phyloP scores from a whole-genome alignment of 208 protist species.

The Leishmania aethiopica region DNA sequence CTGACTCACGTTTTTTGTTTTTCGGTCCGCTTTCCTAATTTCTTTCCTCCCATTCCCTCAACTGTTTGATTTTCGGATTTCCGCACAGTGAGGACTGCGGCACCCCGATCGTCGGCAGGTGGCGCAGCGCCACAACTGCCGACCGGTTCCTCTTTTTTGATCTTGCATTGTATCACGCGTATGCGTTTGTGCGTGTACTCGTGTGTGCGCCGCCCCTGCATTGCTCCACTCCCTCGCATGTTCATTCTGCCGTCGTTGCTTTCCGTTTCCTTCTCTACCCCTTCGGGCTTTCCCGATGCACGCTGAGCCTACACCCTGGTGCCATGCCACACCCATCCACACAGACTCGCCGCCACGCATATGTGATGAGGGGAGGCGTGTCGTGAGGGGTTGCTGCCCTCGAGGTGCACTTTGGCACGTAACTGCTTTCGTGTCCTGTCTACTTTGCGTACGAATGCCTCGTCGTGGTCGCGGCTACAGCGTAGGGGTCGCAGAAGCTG shows the following conservation, averaged over 20 bases:
- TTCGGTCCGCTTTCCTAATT: not conserved
- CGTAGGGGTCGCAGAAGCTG: not conserved
- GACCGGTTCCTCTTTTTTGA: not conserved
- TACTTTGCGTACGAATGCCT: not conserved
- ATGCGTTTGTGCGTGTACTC: not conserved
- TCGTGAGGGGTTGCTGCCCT: not conserved
- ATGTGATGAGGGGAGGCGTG: too few species aligned
- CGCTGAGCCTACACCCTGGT: not conserved
- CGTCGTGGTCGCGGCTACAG: too few species aligned
- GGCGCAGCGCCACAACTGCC: not conserved
- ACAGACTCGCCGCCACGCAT: not conserved
- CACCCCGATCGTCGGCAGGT: too few species aligned
- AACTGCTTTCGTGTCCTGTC: not conserved
- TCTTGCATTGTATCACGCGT: too few species aligned
- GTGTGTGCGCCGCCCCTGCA: not conserved
- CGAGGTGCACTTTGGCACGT: not conserved
- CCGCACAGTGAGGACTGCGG: not conserved
- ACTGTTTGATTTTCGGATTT: not conserved
- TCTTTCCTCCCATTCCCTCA: not conserved
- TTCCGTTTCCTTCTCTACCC: too few species aligned
- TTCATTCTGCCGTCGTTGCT: not conserved
- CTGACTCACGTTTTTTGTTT: not conserved
- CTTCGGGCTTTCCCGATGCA: not conserved
- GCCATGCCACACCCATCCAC: not conserved
- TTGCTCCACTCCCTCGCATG: not conserved